phyloP scores from a whole-genome alignment of 371 early-diverging fungal species.

The Syncephalastrum contaminatum region DNA sequence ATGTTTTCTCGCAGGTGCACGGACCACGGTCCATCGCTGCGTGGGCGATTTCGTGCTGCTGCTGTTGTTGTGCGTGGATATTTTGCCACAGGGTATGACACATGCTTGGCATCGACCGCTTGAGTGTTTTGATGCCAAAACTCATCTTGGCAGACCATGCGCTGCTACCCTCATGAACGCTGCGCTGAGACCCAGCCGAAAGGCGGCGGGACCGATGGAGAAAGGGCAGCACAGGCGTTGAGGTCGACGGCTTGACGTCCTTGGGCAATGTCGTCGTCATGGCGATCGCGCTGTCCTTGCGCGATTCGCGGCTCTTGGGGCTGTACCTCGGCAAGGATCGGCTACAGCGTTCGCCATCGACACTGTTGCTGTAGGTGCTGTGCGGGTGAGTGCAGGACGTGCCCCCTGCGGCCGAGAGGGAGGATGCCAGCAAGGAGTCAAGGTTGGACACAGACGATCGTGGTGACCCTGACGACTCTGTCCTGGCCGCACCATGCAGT shows the following conservation, averaged over 20 bases:
- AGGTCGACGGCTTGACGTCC: conserved; percentile 17
- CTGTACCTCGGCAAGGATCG: conserved; percentile 1
- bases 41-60: background rate
- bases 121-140: conserved; percentile 30
- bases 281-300: conserved; percentile 40
- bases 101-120: conserved; percentile 32
- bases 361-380: background rate
- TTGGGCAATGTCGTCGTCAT: conserved; percentile 11
- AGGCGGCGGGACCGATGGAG: conserved; percentile 20
- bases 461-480: no score
- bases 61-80: conserved; percentile 5
- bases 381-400: no score
- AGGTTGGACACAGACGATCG: no score
- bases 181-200: conserved; percentile 24
- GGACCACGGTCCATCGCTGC: background rate
- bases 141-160: conserved; percentile 38
- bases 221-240: conserved; percentile 20
- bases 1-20: conserved; percentile 1
- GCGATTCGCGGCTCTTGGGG: conserved; percentile 2
- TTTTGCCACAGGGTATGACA: conserved; percentile 25
- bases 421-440: no score
- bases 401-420: no score
- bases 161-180: conserved; percentile 12
- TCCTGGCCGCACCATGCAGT: conserved; percentile 5
- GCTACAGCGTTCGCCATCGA: background rate